phyloP scores from a whole-genome alignment of 2,329 filamentous ascomycete genomes.

The Colletotrichum eleusines region DNA sequence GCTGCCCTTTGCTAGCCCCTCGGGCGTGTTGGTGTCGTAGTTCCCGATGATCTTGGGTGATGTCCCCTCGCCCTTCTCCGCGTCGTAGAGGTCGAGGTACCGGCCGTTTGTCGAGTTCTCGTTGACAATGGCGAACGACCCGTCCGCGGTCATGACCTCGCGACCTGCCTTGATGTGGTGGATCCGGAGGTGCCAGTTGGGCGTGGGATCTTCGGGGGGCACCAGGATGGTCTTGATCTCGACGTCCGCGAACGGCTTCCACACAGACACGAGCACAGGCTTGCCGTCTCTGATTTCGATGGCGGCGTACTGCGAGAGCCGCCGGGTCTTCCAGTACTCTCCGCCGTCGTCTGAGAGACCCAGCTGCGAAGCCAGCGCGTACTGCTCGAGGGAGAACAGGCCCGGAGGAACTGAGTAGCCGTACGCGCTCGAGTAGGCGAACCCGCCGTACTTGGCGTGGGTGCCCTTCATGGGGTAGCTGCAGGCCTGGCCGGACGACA shows the following conservation, averaged over 20 bases:
- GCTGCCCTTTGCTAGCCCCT: constrained; percentile 63
- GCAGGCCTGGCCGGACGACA: constrained; percentile 83
- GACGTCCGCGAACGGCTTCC: constrained; percentile 79
- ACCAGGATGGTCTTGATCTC: constrained; percentile 73
- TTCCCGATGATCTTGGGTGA: constrained; percentile 69
- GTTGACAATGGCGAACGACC: constrained; percentile 77
- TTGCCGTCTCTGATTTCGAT: constrained; percentile 67
- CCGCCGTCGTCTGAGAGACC: constrained; percentile 82
- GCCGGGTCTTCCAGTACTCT: constrained; percentile 83
- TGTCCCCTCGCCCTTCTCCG: constrained; percentile 61
- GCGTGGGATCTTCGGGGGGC: constrained; percentile 67
- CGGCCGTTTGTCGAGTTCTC: constrained; percentile 61
- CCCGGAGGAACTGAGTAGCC: constrained; percentile 83
- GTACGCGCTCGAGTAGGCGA: constrained; percentile 82
- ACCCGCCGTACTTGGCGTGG: constrained; percentile 84
- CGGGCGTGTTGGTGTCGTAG: constrained; percentile 68
- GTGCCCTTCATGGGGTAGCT: constrained; percentile 86
- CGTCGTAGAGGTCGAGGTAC: constrained; percentile 61
- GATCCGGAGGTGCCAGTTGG: constrained; percentile 77
- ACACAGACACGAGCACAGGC: constrained; percentile 75
- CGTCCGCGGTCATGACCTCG: constrained; percentile 78
- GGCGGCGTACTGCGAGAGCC: constrained; percentile 72
- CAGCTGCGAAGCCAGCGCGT: constrained; percentile 80
- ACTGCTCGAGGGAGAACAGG: constrained; percentile 80
- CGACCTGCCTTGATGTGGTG: constrained; percentile 72